Evolutionary conservation across 371 early-diverging fungal species (phyloP).

Genomic region (Batkoa obscura): DNA sequence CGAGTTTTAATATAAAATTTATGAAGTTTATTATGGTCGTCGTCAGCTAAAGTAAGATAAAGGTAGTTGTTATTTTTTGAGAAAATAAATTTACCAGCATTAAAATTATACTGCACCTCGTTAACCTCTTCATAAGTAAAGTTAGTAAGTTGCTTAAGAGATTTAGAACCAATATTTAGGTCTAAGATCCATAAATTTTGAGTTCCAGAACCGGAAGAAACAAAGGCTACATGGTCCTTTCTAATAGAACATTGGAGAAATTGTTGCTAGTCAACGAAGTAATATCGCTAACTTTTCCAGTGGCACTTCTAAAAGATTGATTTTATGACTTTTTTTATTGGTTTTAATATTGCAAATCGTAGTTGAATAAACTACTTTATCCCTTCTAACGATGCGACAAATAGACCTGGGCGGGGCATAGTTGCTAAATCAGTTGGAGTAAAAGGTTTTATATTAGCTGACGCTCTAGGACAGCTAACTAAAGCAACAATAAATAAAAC

Average conservation of each 20-base stretch:
- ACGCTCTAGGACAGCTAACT: too few species aligned
- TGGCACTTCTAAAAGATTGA: conserved; percentile 20
- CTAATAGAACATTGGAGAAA: conserved; percentile 24
- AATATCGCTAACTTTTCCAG: conserved; percentile 12
- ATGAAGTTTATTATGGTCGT: conserved; percentile 34
- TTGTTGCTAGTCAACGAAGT: conserved; percentile 13
- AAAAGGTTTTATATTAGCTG: too few species aligned
- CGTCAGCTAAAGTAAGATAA: conserved; percentile 33
- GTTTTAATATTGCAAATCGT: conserved; percentile 20
- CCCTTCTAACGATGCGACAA: conserved; percentile 25
- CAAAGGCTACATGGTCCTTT: conserved; percentile 23
- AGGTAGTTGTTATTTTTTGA: conserved; percentile 23
- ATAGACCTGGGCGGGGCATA: conserved; percentile 23
- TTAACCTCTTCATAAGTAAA: conserved; percentile 23
- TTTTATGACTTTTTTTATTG: conserved; percentile 24
- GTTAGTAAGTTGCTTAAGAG: conserved; percentile 20
- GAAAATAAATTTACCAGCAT: conserved; percentile 32
- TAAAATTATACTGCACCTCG: conserved; percentile 26
- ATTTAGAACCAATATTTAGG: conserved; percentile 17
- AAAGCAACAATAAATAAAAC: too few species aligned
- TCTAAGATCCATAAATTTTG: conserved; percentile 21
- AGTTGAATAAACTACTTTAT: conserved; percentile 24
- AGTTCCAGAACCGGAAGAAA: conserved; percentile 23
- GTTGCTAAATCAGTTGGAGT: conserved; percentile 27
- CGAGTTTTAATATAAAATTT: conserved; percentile 20